Evolutionary conservation across 345 rosid genomes (phyloP).

Genomic region (Clarkia xantiana): DNA sequence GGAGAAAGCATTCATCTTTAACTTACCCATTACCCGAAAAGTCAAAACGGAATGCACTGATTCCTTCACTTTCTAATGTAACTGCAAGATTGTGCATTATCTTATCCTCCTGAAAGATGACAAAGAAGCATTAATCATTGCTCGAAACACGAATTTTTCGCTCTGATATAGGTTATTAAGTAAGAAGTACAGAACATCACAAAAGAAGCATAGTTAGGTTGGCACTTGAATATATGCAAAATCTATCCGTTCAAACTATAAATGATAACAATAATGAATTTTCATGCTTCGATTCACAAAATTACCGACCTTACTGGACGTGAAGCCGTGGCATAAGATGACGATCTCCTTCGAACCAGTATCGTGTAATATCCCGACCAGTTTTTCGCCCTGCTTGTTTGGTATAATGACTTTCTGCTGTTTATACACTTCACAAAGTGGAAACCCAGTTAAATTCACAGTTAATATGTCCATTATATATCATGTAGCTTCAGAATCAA

Average conservation of each 20-base stretch:
- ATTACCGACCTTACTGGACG: constrained; percentile 41
- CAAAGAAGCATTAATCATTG: neutral
- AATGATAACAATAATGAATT: neutral
- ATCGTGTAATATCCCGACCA: constrained; percentile 61
- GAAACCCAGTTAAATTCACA: neutral
- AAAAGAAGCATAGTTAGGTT: neutral
- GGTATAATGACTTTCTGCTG: constrained; percentile 31
- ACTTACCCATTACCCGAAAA: constrained; percentile 76
- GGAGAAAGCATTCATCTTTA: neutral
- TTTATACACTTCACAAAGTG: constrained; percentile 12
- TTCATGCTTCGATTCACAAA: neutral
- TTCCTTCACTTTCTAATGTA: constrained; percentile 57
- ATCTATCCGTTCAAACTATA: neutral
- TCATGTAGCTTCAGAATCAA: too few species aligned
- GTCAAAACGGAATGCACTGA: constrained; percentile 64
- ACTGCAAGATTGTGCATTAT: constrained; percentile 48
- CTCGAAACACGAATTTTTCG: neutral
- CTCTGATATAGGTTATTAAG: neutral
- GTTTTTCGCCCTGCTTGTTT: constrained; percentile 56
- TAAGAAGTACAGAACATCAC: neutral
- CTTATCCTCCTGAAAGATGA: constrained; percentile 23
- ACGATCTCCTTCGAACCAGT: constrained; percentile 53
- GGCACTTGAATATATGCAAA: neutral
- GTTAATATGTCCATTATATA: too few species aligned
- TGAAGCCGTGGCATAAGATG: constrained; percentile 70